Base-by-base conservation (phyloP, 164 flowering plant genomes). In the Magnolia sinica region DNA sequence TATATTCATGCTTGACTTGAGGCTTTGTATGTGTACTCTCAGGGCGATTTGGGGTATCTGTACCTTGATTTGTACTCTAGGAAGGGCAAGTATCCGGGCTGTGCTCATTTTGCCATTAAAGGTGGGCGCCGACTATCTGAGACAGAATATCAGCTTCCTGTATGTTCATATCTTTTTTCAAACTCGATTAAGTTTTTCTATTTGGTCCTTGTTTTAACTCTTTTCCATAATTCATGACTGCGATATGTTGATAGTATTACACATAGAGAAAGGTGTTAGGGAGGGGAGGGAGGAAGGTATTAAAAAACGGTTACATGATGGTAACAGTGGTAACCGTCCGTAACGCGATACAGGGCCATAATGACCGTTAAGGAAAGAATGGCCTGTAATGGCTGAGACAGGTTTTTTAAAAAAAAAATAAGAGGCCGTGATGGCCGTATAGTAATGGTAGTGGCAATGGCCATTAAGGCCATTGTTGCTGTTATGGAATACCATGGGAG, bases 41-140 rank as follows among this genome's bases (percentile, higher is more conserved):
- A 96, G 99, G 99, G 99, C 71, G 97, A 91, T 74, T 83, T 94
- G 86, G 99, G 99, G 45, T 91, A 86, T 84, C 77, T 96, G 10
- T 96, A 94, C 86, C 94, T 96, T 79, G 99, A 96, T 87, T 82
- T 96, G 75, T 89, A 87, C 81, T 89, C 98, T 64, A 91, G 99
- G 82, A 82, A 85, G 73, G 93, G 91, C n/a, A 96, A 94, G 74
- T 93, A 89, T 84, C 95, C 98, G 50, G 93, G 95, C 74, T 92
- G 97, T 84, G 99, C 99, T 76, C 97, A 91, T 86, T 96, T 92
- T 92, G 91, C 98, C 59, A 91, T 96, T 61, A 92, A 87, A 89
- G 99, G 99, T 58, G 97, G 96, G 23, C 90, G 98, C 27, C 78
- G 82, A 59, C 81, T 91, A 58, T 96, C 99, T 75, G 93, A 88